Base-by-base conservation (phyloP, 176 grass and related monocot species). In the Zoysia pacifica region DNA sequence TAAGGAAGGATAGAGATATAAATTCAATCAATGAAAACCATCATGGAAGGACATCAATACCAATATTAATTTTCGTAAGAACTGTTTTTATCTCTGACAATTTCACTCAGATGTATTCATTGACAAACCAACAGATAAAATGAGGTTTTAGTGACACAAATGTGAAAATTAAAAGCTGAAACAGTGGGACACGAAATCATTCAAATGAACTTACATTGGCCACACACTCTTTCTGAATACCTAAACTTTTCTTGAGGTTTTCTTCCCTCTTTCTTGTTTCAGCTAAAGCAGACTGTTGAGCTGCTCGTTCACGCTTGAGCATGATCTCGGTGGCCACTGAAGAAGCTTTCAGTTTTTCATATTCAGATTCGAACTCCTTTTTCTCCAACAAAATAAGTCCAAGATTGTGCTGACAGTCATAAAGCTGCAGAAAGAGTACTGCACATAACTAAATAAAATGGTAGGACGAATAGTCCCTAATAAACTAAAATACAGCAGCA, bases 331-430 rank as follows among this genome's bases (percentile, higher is more conserved):
- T 72, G 37, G 86, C 76, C 7, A 86, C 86, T 6, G 65, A 74
- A 37, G 84, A 87, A 84, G 74, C 86, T 95, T 87, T 95, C 70
- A 95, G 64, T 45, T 99, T 88, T 69, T 99, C 92, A 59, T 86
- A 54, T 65, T 93, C 91, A 14, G 86, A 91, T 60, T 47, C 55
- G 82, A 90, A 68, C 67, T 95, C 96, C 72, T 88, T 91, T 45
- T 43, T 90, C 79, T 99, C 92, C 66, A 99, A 61, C 70, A 99
- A 75, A 65, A 99, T 69, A 91, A 95, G 84, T 12, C 96, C 96
- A 4, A 99, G 86, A 47, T 95, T 87, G 60, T 99, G 83, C 78
- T 99, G 92, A 88, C 88, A 94, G 11, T 93, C 88, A 77, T 95
- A 89, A 5, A 93, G 63, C 96, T 99, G 82, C 68, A 91, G 18